Conservation (phyloP, 2,329 filamentous ascomycete genomes). For the Colletotrichum paranaense region DNA sequence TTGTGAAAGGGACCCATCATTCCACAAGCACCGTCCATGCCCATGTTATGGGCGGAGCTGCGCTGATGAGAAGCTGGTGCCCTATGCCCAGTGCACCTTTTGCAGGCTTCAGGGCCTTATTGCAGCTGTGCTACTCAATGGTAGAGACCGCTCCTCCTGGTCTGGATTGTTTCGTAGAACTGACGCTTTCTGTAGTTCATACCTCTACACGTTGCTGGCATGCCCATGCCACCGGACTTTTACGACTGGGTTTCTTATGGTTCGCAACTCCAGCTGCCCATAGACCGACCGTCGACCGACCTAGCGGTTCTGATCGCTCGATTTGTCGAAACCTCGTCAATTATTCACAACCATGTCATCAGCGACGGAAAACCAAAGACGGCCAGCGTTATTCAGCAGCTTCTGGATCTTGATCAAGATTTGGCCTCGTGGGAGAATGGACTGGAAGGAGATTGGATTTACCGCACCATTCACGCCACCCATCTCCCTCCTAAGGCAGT, state of each 20-base stretch:
- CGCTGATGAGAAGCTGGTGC: constrained; percentile 62
- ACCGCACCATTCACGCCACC: constrained; percentile 44
- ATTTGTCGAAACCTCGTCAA: constrained; percentile 52
- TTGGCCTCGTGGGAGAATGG: constrained; percentile 53
- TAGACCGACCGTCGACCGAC: constrained; percentile 53
- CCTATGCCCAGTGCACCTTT: constrained; percentile 51
- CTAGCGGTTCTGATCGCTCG: constrained; percentile 53
- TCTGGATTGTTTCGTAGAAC: background rate
- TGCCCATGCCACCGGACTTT: constrained; percentile 52
- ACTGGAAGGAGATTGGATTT: constrained; percentile 50
- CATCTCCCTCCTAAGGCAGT: constrained; percentile 53
- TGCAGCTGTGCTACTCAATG: constrained; percentile 68
- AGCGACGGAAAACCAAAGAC: constrained; percentile 51
- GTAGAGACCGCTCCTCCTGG: constrained; percentile 47
- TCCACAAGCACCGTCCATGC: constrained; percentile 63
- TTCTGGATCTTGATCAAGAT: constrained; percentile 52
- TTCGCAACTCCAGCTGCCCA: constrained; percentile 46
- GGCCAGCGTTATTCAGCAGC: constrained; percentile 49
- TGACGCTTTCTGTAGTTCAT: constrained; percentile 52
- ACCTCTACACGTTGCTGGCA: constrained; percentile 53
- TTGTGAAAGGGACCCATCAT: constrained; percentile 59
- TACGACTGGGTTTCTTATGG: constrained; percentile 57
- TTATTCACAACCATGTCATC: constrained; percentile 47
- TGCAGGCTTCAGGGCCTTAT: constrained; percentile 61
- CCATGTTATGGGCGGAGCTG: constrained; percentile 70